A percentile compares a stretch with the other conserved stretches of the same genome.
These are phyloP conservation scores for Debaryomycetaceae sp. DNA, from an alignment of 1,139 yeast genomes.

Conservation along the genomic window DNA sequence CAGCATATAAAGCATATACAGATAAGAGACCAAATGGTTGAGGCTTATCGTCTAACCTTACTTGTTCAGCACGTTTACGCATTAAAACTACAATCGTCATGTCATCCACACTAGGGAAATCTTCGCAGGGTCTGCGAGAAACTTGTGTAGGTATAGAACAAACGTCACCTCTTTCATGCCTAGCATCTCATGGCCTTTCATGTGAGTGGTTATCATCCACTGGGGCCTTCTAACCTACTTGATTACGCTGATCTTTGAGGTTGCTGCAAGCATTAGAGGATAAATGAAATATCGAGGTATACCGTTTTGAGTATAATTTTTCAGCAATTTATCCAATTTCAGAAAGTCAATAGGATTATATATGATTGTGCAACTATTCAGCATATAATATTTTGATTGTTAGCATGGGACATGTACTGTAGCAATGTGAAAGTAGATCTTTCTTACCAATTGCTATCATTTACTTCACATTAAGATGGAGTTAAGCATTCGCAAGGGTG, in stretches of 20 bases:
- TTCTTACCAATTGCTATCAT: too few relatives aligned
- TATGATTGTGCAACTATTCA: neutral
- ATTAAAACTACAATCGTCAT: neutral
- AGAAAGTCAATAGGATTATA: neutral
- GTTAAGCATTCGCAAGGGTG: neutral
- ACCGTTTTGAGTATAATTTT: neutral
- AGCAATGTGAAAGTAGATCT: neutral
- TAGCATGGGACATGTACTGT: neutral
- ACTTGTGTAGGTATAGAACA: too few relatives aligned
- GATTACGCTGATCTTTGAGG: too few relatives aligned
- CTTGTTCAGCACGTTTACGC: neutral
- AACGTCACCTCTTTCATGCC: too few relatives aligned
- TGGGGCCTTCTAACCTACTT: too few relatives aligned
- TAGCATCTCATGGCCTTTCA: too few relatives aligned
- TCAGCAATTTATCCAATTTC: neutral
- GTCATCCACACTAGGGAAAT: neutral
- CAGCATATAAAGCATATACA: neutral
- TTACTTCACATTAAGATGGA: too few relatives aligned
- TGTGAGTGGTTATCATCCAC: too few relatives aligned
- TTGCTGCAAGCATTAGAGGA: too few relatives aligned
- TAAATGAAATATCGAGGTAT: neutral
- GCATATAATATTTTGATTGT: neutral
- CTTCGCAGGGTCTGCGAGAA: neutral
- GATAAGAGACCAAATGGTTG: neutral
- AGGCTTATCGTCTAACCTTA: neutral